phyloP scores from a whole-genome alignment of 2,329 filamentous ascomycete genomes.

The Knoxdaviesia proteae region DNA sequence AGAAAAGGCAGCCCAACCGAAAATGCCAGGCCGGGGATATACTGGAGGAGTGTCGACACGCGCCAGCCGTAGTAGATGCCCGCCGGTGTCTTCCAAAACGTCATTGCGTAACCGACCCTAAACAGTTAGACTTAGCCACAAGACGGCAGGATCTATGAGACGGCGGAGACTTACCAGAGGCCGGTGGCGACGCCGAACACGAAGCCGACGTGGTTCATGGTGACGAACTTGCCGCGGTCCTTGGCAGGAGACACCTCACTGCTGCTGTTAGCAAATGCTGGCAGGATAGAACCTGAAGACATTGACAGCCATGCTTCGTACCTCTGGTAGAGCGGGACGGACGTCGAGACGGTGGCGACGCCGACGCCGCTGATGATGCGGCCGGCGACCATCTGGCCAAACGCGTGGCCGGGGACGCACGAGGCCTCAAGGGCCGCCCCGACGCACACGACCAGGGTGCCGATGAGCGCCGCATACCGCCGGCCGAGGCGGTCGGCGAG shows the following conservation, averaged over 20 bases:
- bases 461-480: constrained; percentile 25
- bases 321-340: constrained; percentile 37
- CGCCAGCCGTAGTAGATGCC: constrained; percentile 31
- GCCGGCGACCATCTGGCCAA: constrained; percentile 27
- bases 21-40: constrained; percentile 29
- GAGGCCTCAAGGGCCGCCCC: constrained; percentile 26
- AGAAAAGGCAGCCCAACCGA: constrained; percentile 26
- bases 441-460: constrained; percentile 23
- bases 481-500: constrained; percentile 29
- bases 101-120: constrained; percentile 35
- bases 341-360: constrained; percentile 31
- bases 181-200: constrained; percentile 30
- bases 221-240: constrained; percentile 32
- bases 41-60: constrained; percentile 27
- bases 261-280: background rate
- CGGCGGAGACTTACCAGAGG: constrained; percentile 23
- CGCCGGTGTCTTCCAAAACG: constrained; percentile 24
- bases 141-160: background rate
- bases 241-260: constrained; percentile 33
- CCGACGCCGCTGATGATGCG: constrained; percentile 30
- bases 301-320: constrained; percentile 6
- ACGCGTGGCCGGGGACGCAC: constrained; percentile 18
- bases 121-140: constrained; percentile 1
- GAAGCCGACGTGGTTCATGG: constrained; percentile 38
- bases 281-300: background rate